Conservation (phyloP, 208 protist species). For the Crithidia thermophila region DNA sequence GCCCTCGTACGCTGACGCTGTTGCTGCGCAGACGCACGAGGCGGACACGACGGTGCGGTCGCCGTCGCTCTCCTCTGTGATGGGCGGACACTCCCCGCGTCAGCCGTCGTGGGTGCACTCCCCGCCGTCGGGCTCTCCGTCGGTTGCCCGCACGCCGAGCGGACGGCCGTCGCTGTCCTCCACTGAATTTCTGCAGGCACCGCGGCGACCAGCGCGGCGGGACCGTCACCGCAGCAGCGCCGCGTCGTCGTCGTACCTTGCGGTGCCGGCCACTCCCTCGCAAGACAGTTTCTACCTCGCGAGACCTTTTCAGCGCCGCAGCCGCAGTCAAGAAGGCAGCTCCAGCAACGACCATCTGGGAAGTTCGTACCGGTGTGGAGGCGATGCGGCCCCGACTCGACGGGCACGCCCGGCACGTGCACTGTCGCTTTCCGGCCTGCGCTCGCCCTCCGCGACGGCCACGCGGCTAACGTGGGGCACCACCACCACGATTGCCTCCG, state of each 20-base stretch:
- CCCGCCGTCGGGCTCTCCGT: not conserved
- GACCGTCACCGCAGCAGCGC: slow-evolving; percentile 1
- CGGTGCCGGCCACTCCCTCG: not conserved
- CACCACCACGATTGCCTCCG: not conserved
- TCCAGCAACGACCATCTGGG: no score
- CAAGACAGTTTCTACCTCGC: not conserved
- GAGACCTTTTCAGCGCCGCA: no score
- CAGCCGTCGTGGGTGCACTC: not conserved
- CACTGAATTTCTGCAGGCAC: slow-evolving; percentile 9
- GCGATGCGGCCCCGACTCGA: not conserved
- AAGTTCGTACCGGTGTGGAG: not conserved
- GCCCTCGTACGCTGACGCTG: slow-evolving; percentile 10
- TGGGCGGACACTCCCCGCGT: not conserved
- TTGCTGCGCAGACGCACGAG: not conserved
- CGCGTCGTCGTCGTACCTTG: not conserved
- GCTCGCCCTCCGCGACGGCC: slow-evolving; percentile 14
- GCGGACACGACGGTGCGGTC: not conserved
- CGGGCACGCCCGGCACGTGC: slow-evolving; percentile 4
- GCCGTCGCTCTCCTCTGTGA: not conserved
- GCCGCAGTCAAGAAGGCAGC: no score
- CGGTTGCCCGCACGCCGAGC: slow-evolving; percentile 23
- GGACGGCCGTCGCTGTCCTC: slow-evolving; percentile 17
- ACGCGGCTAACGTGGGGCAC: slow-evolving; percentile 6
- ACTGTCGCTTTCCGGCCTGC: slow-evolving; percentile 20
- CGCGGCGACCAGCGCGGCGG: not conserved